These are phyloP conservation scores for Bruguiera hainesii DNA, from an alignment of 441 rosid species.

Conservation along the genomic window DNA sequence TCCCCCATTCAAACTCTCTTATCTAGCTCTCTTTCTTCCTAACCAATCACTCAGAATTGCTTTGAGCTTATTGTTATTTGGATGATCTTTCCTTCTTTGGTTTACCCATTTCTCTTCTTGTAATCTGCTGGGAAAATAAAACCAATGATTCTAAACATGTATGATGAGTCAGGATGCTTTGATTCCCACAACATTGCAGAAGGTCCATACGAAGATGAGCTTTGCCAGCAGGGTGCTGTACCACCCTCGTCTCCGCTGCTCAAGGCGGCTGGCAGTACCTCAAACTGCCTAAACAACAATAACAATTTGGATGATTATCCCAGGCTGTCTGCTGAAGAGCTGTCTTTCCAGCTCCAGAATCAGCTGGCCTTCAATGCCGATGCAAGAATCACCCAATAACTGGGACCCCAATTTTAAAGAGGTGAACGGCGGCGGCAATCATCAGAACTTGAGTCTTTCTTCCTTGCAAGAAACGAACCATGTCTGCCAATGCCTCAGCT, in stretches of 20 bases:
- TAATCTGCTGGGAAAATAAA: background rate
- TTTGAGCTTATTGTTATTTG: too few species aligned
- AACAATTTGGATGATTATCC: background rate
- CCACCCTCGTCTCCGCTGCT: background rate
- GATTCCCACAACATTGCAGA: background rate
- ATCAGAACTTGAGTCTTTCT: slow-evolving; percentile 30
- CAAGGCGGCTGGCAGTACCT: background rate
- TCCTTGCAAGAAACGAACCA: slow-evolving; percentile 19
- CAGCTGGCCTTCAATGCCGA: slow-evolving; percentile 34
- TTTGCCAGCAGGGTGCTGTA: background rate
- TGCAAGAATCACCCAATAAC: slow-evolving; percentile 29
- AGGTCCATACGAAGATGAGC: background rate
- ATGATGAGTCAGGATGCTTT: background rate
- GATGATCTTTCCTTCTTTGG: too few species aligned
- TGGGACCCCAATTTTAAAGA: slow-evolving; percentile 37
- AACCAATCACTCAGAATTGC: too few species aligned
- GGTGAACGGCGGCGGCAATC: slow-evolving; percentile 15
- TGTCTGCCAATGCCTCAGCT: slow-evolving; percentile 54
- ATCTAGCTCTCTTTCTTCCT: too few species aligned
- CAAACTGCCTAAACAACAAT: background rate
- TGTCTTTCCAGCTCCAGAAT: slow-evolving; percentile 38
- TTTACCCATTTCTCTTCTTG: too few species aligned
- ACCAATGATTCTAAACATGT: background rate
- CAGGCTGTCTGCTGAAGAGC: slow-evolving; percentile 32
- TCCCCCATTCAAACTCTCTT: too few species aligned